Evolutionary conservation across 148 eudicot genomes (phyloP).

Genomic region (Cornus suecica): DNA sequence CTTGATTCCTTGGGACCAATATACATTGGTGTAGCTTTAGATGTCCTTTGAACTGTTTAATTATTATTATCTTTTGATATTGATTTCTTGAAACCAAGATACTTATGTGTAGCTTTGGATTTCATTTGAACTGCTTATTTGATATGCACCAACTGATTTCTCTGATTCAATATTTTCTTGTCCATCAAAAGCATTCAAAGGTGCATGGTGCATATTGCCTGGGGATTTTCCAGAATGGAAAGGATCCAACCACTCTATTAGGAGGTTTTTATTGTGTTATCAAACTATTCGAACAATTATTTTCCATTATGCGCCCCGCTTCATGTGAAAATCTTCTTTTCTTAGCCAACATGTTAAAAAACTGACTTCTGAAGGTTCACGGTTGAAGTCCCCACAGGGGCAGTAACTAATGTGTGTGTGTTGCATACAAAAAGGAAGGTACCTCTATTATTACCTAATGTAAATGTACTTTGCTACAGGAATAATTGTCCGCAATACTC

Average conservation of each 20-base stretch:
- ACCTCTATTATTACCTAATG: neutral
- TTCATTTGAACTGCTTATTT: slow-evolving; percentile 2
- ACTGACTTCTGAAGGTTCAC: neutral
- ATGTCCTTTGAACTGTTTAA: neutral
- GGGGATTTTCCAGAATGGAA: slow-evolving; percentile 86
- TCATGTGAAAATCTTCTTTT: neutral
- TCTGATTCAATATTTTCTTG: slow-evolving; percentile 6
- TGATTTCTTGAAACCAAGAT: neutral
- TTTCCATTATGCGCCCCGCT: neutral
- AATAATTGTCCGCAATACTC: slow-evolving; percentile 84
- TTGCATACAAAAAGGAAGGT: too few relatives aligned
- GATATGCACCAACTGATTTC: slow-evolving; percentile 8
- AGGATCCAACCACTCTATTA: slow-evolving; percentile 85
- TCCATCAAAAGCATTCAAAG: slow-evolving; percentile 65
- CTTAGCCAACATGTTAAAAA: neutral
- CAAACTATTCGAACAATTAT: neutral
- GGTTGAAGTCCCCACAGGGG: too few relatives aligned
- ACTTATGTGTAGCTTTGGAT: neutral
- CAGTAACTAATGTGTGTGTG: too few relatives aligned
- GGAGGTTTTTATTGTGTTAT: slow-evolving; percentile 59
- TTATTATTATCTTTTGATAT: neutral
- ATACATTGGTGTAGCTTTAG: neutral
- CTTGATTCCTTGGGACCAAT: neutral
- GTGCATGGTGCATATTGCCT: slow-evolving; percentile 88
- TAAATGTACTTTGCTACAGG: slow-evolving; percentile 32